Base-by-base conservation (phyloP, 345 rosid genomes). In the Populus simonii region DNA sequence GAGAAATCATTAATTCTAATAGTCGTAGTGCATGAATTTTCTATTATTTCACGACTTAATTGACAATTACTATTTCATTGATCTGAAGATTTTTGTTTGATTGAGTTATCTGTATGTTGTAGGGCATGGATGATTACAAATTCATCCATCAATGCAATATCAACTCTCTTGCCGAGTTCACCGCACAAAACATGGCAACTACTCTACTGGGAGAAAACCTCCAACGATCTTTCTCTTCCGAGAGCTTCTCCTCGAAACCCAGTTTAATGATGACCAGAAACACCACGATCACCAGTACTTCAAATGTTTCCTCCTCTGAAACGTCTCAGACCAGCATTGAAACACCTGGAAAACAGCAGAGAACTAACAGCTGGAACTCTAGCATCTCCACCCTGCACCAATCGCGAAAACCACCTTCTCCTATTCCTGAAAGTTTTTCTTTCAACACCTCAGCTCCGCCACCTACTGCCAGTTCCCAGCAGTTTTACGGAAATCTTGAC, bases 51-150 rank as follows among this genome's bases (percentile, higher is more conserved):
- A 41, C 10, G 45, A 41, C 13, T 9, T 10, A 10, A 41, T 41
- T 41, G 45, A 11, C 13, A 9, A 41, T 41, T 41, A 41, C 13
- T 41, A 41, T 41, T 41, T 41, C 45, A 41, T 41, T 41, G 45
- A 41, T 41, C 45, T 41, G 45, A 2, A 41, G 10, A 41, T 41
- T 41, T 43, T 39, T 4, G 5, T 38, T 43, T 74, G 5, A 16
- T 75, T 74, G 45, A 41, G 45, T 41, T 41, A 12, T 41, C 45
- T 41, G 12, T 9, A 41, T 41, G 13, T 41, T 51, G 31, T 68
- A 85, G 88, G 87, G 77, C 62, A 77, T 83, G 90, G 88, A 88
- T 25, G 90, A 85, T 23, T 88, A 78, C 73, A 73, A 77, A 43
- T 79, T 85, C 63, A 82, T 85, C 72, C 85, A 88, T 65, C 80